phyloP scores from a whole-genome alignment of 2,329 filamentous ascomycete species.

The Trichoderma hamatum region DNA sequence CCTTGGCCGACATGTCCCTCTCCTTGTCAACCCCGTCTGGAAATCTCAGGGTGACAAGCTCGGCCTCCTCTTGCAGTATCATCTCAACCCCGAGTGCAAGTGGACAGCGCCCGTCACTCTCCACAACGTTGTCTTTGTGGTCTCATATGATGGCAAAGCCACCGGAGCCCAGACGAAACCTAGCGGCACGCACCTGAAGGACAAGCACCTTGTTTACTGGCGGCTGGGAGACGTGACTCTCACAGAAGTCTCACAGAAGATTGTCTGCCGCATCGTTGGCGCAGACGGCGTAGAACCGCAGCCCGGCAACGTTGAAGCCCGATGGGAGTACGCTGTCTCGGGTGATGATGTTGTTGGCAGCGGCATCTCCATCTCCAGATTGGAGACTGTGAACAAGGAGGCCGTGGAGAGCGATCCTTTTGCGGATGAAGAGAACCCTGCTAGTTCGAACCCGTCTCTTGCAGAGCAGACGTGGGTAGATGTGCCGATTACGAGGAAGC shows the following conservation, averaged over 20 bases:
- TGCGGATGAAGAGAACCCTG: constrained; percentile 52
- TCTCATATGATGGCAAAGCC: constrained; percentile 70
- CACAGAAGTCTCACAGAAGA: constrained; percentile 67
- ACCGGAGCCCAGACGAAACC: constrained; percentile 76
- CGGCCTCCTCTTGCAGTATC: constrained; percentile 83
- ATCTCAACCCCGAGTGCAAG: constrained; percentile 71
- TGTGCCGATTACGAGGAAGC: constrained; percentile 66
- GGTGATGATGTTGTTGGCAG: constrained; percentile 54
- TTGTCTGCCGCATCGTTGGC: constrained; percentile 78
- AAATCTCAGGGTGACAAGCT: constrained; percentile 82
- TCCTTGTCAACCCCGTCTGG: constrained; percentile 77
- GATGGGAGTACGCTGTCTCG: constrained; percentile 66
- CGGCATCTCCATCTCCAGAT: constrained; percentile 66
- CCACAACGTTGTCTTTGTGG: constrained; percentile 75
- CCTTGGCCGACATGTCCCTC: constrained; percentile 64
- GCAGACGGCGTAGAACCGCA: constrained; percentile 72
- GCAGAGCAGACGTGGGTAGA: constrained; percentile 61
- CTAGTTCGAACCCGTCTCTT: constrained; percentile 29
- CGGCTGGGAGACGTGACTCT: constrained; percentile 74
- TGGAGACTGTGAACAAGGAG: constrained; percentile 55
- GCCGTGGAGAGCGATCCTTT: constrained; percentile 66
- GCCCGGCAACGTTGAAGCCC: constrained; percentile 77
- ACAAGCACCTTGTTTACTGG: constrained; percentile 80
- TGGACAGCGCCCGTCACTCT: constrained; percentile 48
- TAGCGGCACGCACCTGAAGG: constrained; percentile 74